These are phyloP conservation scores for Lachancea cidri DNA, from an alignment of 805 yeast species.

Conservation along the genomic window DNA sequence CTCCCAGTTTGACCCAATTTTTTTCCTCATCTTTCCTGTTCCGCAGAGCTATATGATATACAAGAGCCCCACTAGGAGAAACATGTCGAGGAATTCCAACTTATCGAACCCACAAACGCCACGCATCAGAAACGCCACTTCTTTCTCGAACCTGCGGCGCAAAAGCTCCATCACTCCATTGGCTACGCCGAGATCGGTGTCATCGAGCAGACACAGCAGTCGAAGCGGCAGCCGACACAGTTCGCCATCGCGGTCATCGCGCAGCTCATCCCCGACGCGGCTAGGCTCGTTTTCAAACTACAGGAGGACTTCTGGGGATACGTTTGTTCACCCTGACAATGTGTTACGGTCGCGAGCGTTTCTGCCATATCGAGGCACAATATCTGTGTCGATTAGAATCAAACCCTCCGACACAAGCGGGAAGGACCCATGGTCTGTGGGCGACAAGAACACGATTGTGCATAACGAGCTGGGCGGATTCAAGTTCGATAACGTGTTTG, in stretches of 20 bases:
- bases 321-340: slow-evolving; percentile 3
- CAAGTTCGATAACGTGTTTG: slow-evolving; percentile 74
- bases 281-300: slow-evolving; percentile 6
- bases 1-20: not conserved
- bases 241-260: slow-evolving; percentile 13
- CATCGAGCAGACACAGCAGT: slow-evolving; percentile 2
- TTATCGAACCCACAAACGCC: slow-evolving; percentile 18
- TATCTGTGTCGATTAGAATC: slow-evolving; percentile 72
- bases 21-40: not conserved
- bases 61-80: slow-evolving; percentile 22
- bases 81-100: slow-evolving; percentile 11
- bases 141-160: too few relatives aligned
- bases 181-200: slow-evolving; percentile 1
- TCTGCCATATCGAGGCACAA: slow-evolving; percentile 55
- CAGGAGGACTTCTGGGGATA: slow-evolving; percentile 3
- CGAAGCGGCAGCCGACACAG: slow-evolving; percentile 10
- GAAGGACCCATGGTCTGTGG: slow-evolving; percentile 30
- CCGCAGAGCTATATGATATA: slow-evolving; percentile 14
- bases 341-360: slow-evolving; percentile 1
- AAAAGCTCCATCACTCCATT: too few relatives aligned
- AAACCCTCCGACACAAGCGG: slow-evolving; percentile 46
- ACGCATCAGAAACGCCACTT: slow-evolving; percentile 16
- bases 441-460: slow-evolving; percentile 38
- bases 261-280: slow-evolving; percentile 6
- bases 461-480: slow-evolving; percentile 59